Evolutionary conservation across 2,329 filamentous ascomycete species (phyloP), one percentile per base, ranked within the genome.

Genomic region (Phyllosticta citriasiana): DNA sequence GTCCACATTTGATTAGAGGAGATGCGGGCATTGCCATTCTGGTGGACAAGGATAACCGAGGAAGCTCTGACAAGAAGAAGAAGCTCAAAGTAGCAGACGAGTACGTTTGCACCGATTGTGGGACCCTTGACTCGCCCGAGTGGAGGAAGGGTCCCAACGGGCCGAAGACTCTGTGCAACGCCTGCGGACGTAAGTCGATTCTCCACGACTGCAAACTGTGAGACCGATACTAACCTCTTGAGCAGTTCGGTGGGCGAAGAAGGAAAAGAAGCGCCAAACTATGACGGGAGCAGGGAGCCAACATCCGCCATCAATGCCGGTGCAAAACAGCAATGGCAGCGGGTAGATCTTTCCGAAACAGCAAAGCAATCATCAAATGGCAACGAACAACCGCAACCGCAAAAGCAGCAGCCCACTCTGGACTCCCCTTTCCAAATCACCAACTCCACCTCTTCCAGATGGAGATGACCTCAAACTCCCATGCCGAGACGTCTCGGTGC

Each of bases 51-150:
- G 90, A 94, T 63, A 81, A 82, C 14, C 79, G 87, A 56, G 75
- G 72, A 22, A 81, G 81, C 12, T 86, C 83, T 0, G 92, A 96
- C 74, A 95, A 87, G 72, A 86, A 95, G 79, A 89, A 88, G 79
- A 96, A 96, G 73, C 78, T 90, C 55, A 96, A 96, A 72, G 81
- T 81, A 53, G 79, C 80, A 9, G 82, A 96, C 70, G 92, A 97
- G 78, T 97, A 97, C 71, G 90, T 96, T 47, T 97, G 93, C 74
- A 93, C 90, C 1, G 93, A 97, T 73, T 97, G 93, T 75, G 92
- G 93, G 79, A 97, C 91, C 0, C 81, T 95, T 51, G 92, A 97
- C 70, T 96, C 90, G 16, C 93, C 93, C 0, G 93, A 97, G 78
- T 97, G 93, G 93, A 83, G 93, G 64, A 97, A 96, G 73, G 93